Evolutionary conservation across 192 early-diverging fungal species (phyloP).

Genomic region (Piromyces sp.): DNA sequence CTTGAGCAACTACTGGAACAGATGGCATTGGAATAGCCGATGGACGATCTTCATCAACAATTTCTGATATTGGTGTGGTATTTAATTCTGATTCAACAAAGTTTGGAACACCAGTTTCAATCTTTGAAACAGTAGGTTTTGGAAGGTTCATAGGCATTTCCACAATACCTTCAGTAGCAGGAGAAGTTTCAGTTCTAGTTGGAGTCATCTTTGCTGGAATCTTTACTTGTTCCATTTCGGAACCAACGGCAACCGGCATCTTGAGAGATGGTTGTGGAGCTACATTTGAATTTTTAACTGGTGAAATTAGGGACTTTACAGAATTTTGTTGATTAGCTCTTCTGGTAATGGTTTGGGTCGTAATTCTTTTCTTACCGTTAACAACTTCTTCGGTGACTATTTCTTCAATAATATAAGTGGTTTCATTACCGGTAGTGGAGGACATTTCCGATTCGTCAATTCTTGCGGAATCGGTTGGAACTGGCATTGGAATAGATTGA

Average conservation of each 20-base stretch:
- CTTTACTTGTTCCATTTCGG: neutral
- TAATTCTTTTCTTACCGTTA: neutral
- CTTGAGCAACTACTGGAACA: neutral
- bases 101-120: neutral
- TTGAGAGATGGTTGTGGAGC: neutral
- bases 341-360: neutral
- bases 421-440: no score
- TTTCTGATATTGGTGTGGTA: neutral
- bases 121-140: neutral
- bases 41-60: neutral
- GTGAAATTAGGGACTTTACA: no score
- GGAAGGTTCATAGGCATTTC: neutral
- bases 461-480: neutral
- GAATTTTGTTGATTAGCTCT: neutral
- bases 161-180: neutral
- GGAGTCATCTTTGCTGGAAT: neutral
- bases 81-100: neutral
- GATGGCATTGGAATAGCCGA: neutral
- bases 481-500: no score
- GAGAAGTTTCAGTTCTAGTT: neutral
- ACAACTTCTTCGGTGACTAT: neutral
- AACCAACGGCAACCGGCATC: neutral
- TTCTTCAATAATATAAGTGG: neutral
- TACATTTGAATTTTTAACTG: no score
- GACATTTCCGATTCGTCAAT: neutral